A percentile compares a stretch with the other conserved stretches of the same genome.
These are phyloP conservation scores for Lentinus tigrinus DNA, from an alignment of 768 basidiomycete genomes.

Conservation along the genomic window DNA sequence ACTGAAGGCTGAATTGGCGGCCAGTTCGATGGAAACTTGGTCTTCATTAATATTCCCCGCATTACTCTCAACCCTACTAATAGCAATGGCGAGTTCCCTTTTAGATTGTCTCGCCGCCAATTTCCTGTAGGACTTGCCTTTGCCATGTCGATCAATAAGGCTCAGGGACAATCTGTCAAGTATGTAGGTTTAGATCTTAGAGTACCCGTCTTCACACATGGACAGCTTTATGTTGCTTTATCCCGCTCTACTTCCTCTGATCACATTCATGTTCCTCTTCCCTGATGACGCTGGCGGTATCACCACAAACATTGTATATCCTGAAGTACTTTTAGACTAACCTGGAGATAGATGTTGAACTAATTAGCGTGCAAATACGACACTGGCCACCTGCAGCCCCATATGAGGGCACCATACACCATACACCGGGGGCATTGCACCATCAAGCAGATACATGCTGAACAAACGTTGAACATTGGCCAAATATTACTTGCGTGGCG, in stretches of 20 bases:
- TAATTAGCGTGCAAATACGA: no score
- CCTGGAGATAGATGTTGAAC: no score
- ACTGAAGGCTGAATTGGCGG: no score
- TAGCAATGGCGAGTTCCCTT: conserved; percentile 29
- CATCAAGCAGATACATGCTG: no score
- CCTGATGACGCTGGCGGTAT: not conserved
- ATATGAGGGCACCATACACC: no score
- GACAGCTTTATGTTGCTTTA: conserved; percentile 45
- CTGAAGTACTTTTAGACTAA: not conserved
- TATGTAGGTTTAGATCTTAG: conserved; percentile 41
- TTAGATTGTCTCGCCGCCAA: conserved; percentile 33
- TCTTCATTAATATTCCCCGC: no score
- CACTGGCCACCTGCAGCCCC: no score
- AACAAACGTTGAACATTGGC: no score
- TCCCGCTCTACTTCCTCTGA: conserved; percentile 33
- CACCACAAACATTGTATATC: not conserved
- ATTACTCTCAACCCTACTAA: conserved; percentile 30
- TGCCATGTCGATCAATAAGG: conserved; percentile 28
- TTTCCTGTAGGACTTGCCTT: conserved; percentile 46
- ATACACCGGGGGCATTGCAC: no score
- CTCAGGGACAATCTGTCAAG: conserved; percentile 47
- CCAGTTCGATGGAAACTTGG: no score
- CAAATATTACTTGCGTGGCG: no score
- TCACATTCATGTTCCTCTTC: conserved; percentile 31
- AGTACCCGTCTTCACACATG: conserved; percentile 39